phyloP scores from a whole-genome alignment of 2,329 filamentous ascomycete species.

The Trichoderma gracile region DNA sequence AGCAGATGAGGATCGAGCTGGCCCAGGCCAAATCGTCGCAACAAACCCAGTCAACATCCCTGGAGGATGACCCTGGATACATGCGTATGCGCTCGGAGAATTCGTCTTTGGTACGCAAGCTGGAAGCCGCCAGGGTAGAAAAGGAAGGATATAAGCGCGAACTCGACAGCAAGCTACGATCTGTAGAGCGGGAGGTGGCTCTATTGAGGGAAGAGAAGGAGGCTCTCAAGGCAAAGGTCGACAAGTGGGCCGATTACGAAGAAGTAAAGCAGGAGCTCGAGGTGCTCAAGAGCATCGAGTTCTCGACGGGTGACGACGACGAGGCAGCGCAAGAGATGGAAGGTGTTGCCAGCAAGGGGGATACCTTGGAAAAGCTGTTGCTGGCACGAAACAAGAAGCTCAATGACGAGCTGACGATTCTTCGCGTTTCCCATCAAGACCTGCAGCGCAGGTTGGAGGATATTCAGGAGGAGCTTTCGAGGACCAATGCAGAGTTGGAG shows the following conservation, averaged over 20 bases:
- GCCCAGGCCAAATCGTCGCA: conserved; percentile 78
- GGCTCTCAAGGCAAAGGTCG: conserved; percentile 73
- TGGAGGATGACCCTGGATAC: conserved; percentile 88
- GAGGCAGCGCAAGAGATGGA: conserved; percentile 52
- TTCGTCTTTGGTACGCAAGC: conserved; percentile 82
- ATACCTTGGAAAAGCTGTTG: conserved; percentile 86
- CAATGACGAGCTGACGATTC: conserved; percentile 85
- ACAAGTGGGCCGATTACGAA: conserved; percentile 92
- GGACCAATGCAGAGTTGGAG: conserved; percentile 82
- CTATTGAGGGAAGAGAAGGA: conserved; percentile 80
- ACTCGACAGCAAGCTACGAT: conserved; percentile 71
- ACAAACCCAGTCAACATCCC: conserved; percentile 59
- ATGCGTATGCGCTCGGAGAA: conserved; percentile 91
- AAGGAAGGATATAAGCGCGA: conserved; percentile 78
- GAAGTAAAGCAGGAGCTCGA: conserved; percentile 95
- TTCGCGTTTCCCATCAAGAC: conserved; percentile 92
- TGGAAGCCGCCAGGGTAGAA: conserved; percentile 81
- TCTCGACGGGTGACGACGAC: conserved; percentile 85
- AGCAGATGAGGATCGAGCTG: conserved; percentile 85
- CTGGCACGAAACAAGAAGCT: conserved; percentile 95
- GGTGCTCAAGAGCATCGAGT: conserved; percentile 96
- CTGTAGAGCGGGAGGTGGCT: conserved; percentile 75
- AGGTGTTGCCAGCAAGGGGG: conserved; percentile 54
- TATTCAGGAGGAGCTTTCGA: conserved; percentile 80
- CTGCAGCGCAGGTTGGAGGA: conserved; percentile 76